Evolutionary conservation across 2,329 filamentous ascomycete genomes (phyloP), one percentile per base, ranked within the genome.

Genomic region (Hypocreales sp.): DNA sequence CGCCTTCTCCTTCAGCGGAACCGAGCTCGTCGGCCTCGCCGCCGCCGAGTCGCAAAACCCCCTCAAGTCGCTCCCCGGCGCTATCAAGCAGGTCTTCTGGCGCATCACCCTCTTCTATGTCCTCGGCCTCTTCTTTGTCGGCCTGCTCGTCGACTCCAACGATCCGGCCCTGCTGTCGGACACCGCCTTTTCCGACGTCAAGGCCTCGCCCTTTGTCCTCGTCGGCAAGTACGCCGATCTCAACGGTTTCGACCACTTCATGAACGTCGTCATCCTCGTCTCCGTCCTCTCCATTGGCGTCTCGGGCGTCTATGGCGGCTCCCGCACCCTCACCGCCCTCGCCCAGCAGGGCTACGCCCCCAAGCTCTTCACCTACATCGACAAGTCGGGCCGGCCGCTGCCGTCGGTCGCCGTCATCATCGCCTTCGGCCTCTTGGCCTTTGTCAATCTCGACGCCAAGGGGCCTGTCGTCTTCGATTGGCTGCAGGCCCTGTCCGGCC

Each of bases 1-100:
- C n/a, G 72, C 72, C 16, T 78, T 78, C 39, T 54, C 72, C 31
- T 79, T 76, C 44, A 63, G 68, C 10, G 72, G 72, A 10, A 76
- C 72, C 2, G 72, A 78, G 44, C 55, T 75, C 6, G 72, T 77
- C 27, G 74, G 73, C 43, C 62, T 79, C 12, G 72, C 72, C 5
- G 73, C 73, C 9, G 73, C 73, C 21, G 74, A 79, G 50, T 67
- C 72, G 0, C 52, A 48, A 11, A 75, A 78, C 42, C 74, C 74
- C 3, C 61, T 67, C 35, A 72, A 79, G 45, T 69, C 72, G 2
- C 62, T 87, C 2, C 80, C 80, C 1, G 74, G 69, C 15, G 80
- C 80, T 8, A 69, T 82, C 45, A 83, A 82, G 56, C 79, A 84
- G 50, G 77, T 60, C 16, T 60, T 59, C 41, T 60, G 56, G 56